phyloP scores from a whole-genome alignment of 116 monocot genomes.

The Phalaenopsis hybrid region DNA sequence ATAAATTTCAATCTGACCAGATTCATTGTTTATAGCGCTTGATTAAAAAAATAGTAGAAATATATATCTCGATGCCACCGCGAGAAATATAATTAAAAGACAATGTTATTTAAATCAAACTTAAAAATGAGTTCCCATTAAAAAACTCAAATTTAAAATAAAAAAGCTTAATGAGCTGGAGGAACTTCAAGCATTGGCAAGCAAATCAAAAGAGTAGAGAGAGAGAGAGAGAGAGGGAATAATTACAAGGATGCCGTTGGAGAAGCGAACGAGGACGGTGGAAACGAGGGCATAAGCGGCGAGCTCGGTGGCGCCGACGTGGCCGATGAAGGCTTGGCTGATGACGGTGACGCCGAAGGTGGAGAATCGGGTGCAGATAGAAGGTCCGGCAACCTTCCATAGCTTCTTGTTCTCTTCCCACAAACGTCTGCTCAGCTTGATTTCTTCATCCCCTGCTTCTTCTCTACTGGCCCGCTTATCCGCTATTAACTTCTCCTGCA shows the following conservation, averaged over 20 bases:
- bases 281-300: constrained; percentile 38
- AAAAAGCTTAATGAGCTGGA: too few species aligned
- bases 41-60: too few species aligned
- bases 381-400: constrained; percentile 35
- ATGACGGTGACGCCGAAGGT: constrained; percentile 33
- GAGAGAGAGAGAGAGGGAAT: background rate
- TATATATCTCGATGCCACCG: too few species aligned
- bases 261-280: constrained; percentile 40
- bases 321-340: constrained; percentile 43
- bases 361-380: constrained; percentile 31
- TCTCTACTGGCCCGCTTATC: background rate
- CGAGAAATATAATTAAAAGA: too few species aligned
- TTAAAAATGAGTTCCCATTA: too few species aligned
- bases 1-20: too few species aligned
- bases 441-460: background rate
- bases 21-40: too few species aligned
- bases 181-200: too few species aligned
- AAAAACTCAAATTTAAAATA: too few species aligned
- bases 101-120: too few species aligned
- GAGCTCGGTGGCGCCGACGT: constrained; percentile 38
- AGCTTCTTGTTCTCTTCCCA: constrained; percentile 36
- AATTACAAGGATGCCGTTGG: constrained; percentile 34
- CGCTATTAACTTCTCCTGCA: background rate
- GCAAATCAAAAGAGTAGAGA: background rate
- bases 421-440: constrained; percentile 12